Base-by-base conservation (phyloP, 768 basidiomycete species). In the Termitomyces eurrhizus region DNA sequence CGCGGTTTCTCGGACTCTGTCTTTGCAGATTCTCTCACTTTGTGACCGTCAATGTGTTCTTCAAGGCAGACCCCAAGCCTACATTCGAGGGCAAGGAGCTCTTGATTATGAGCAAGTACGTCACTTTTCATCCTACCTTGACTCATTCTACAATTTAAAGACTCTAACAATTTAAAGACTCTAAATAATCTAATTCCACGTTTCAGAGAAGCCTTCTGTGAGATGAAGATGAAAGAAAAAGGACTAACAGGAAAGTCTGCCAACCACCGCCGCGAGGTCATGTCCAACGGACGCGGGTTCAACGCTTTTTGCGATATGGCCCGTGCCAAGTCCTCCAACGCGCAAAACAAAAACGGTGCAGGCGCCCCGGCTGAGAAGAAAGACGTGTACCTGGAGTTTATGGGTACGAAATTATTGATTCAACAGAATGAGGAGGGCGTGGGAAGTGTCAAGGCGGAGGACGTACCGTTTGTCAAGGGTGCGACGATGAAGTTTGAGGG, bases 141-240 rank as follows among this genome's bases (percentile, higher is more conserved):
- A n/a, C n/a, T n/a, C 41, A n/a, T 51, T 18, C 21, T 21, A n/a
- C n/a, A n/a, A n/a, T n/a, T n/a, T n/a, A n/a, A n/a, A n/a, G n/a
- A n/a, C n/a, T n/a, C n/a, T n/a, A n/a, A 52, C 29, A 50, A 56
- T 21, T 12, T 11, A n/a, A 33, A n/a, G 29, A 44, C 32, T 36
- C 26, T 41, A 58, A 21, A n/a, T n/a, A n/a, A n/a, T n/a, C 35
- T 26, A 4, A 37, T 14, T 1, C 7, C 26, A 24, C 3, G 7
- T 60, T 49, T 35, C 63, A 93, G 92, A 68, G 87, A 87, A 64
- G 90, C 79, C 8, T 97, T 96, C 72, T 93, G 93, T 67, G 86
- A 93, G 65, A 95, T 95, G 94, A 98, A 97, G 76, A 90, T 95
- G 73, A 89, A n/a, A n/a, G n/a, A n/a, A n/a, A n/a, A n/a, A n/a